phyloP scores from a whole-genome alignment of 2,329 filamentous ascomycete genomes.

The Sporothrix inflata region DNA sequence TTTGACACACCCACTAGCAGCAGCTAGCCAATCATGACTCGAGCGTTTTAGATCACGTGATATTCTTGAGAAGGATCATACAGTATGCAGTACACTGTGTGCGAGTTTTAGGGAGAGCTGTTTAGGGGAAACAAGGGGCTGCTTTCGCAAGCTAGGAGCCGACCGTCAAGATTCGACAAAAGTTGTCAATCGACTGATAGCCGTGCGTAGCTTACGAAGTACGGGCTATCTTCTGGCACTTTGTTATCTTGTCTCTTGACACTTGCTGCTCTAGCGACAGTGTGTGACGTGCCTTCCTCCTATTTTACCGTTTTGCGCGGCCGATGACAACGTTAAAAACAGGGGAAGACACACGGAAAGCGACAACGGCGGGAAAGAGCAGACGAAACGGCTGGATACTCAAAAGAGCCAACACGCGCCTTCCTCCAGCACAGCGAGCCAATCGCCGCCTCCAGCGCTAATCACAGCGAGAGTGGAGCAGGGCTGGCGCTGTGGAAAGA shows the following conservation, averaged over 20 bases:
- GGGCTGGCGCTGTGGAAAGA: neutral
- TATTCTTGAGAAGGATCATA: neutral
- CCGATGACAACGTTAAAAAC: neutral
- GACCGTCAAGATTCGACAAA: neutral
- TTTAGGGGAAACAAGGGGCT: neutral
- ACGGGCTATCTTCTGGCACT: no score
- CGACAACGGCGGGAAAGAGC: neutral
- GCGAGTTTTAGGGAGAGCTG: neutral
- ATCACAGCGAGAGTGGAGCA: neutral
- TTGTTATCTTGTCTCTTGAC: neutral
- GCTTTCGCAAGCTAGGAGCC: neutral
- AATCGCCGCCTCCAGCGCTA: conserved; percentile 5
- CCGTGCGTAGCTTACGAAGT: neutral
- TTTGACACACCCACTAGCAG: conserved; percentile 13
- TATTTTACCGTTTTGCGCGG: neutral
- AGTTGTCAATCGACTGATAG: neutral
- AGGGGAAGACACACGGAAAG: neutral
- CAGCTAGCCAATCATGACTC: conserved; percentile 24
- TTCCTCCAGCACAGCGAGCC: neutral
- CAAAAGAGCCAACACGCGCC: conserved; percentile 10
- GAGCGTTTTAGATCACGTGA: neutral
- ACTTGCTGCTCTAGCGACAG: neutral
- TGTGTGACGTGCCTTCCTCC: neutral
- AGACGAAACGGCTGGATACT: conserved; percentile 17
- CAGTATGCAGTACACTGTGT: neutral